Base-by-base conservation (phyloP, 306 rosid species). In the Cyclanthera cordifolia region DNA sequence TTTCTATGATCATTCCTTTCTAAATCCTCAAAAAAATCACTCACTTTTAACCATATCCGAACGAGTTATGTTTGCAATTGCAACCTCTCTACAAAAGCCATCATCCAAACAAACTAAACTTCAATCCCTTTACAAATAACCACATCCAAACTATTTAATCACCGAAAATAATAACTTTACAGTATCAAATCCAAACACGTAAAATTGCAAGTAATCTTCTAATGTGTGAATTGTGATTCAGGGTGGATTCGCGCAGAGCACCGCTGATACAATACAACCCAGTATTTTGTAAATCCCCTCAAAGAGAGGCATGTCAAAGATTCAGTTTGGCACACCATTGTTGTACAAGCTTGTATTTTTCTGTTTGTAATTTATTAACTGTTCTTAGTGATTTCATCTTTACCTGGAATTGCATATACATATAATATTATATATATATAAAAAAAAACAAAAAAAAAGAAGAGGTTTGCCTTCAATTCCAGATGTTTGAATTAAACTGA, bases 301-400 rank as follows among this genome's bases (percentile, higher is more conserved):
- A 15, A 34, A 34, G 37, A 21, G 34, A 66, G 70, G 53, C 37
- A 46, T 66, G 53, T 66, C 54, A 45, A 45, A 65, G 24, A 24
- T 46, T 66, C 70, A 66, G 70, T 61, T 43, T 64, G 53, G 20
- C 53, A 17, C 70, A 64, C 53, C 70, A 64, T 64, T 64, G 70
- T 64, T 64, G 70, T 64, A 64, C 70, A 39, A 64, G 53, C 70
- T 41, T 64, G 70, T 64, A 64, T 64, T 64, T 63, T 64, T 43
- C 70, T 43, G 51, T 64, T 64, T 64, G 70, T 64, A 64, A 64
- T 43, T 64, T 64, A 43, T 41, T 5, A 64, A 64, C 70, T 64
- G 20, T 6, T 41, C 32, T 64, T 64, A 23, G 37, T 23, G 53
- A 41, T 64, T 64, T 59, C 28, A 61, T 20, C 34, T 64, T 43